A percentile compares a stretch with the other conserved stretches of the same genome.
Evolutionary conservation across 306 rosid species (phyloP).

Genomic region (Abrus precatorius): DNA sequence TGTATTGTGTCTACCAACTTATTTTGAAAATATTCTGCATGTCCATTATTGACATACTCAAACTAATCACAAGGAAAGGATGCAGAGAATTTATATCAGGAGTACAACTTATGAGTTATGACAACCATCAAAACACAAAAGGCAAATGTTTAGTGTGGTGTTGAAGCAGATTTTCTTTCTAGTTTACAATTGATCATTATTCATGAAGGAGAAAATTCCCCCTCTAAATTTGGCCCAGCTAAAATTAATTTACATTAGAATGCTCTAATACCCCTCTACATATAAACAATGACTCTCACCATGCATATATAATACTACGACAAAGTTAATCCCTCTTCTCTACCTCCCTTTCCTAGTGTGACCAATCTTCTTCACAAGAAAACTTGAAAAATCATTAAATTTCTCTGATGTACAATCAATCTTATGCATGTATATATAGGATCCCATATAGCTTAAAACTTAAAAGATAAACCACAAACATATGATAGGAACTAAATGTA

Average conservation of each 20-base stretch:
- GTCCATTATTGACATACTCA: conserved; percentile 45
- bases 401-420: background rate
- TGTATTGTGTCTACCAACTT: conserved; percentile 98
- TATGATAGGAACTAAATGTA: too few species aligned
- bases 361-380: background rate
- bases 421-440: conserved; percentile 6
- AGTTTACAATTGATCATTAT: conserved; percentile 16
- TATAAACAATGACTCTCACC: background rate
- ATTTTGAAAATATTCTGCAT: conserved; percentile 95
- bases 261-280: background rate
- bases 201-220: conserved; percentile 14
- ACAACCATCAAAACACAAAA: conserved; percentile 36
- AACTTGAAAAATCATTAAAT: background rate
- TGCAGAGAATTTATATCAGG: conserved; percentile 25
- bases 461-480: conserved; percentile 1
- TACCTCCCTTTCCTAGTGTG: background rate
- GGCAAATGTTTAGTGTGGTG: conserved; percentile 23
- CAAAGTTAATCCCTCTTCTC: background rate
- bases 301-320: background rate
- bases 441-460: conserved; percentile 30
- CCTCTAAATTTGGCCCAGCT: conserved; percentile 27
- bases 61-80: conserved; percentile 30
- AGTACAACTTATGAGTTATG: background rate
- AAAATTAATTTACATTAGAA: conserved; percentile 37
- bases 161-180: conserved; percentile 18